Base-by-base conservation (phyloP, 306 rosid genomes). In the Glycine soja region DNA sequence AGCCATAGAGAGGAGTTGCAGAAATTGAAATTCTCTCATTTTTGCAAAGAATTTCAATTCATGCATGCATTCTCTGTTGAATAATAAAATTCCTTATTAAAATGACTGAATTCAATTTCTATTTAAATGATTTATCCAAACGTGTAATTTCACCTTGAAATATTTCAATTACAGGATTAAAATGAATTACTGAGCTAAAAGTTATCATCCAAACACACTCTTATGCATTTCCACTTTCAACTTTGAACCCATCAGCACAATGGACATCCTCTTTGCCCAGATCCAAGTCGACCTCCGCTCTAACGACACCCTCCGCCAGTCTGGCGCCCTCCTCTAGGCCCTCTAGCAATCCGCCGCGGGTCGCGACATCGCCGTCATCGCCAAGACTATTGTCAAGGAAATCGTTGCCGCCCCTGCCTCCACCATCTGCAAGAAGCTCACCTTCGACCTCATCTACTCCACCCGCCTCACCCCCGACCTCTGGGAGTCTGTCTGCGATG, bases 331-430 rank as follows among this genome's bases (percentile, higher is more conserved):
- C 47, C 93, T 95, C 53, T 98, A 87, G 66, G 96, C 99, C 4
- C 99, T 95, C n/a, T 98, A 95, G 86, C 99, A 95, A 10, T 93
- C 98, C 11, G 99, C 99, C 19, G 99, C 97, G 42, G 99, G 99
- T 18, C 94, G 96, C 10, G 99, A 95, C 82, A 92, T 88, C 75
- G 90, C 99, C 65, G 89, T 95, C 62, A 84, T 93, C 18, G 98
- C 98, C 68, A 95, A 95, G 36, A 81, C 98, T 70, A 97, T 98
- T 84, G 99, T 93, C 0, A 97, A 95, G 62, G 99, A 95, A 82
- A 95, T 95, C 87, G 97, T 95, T 3, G 99, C 99, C 11, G 89
- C 98, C 5, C 99, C 99, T 0, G 94, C 99, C 66, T 95, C 98
- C 76, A 97, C 99, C 64, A 90, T 95, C 40, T 90, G 97, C 78